Conservation (phyloP, 2,329 filamentous ascomycete genomes). For the Leptoxyphium fumago region DNA sequence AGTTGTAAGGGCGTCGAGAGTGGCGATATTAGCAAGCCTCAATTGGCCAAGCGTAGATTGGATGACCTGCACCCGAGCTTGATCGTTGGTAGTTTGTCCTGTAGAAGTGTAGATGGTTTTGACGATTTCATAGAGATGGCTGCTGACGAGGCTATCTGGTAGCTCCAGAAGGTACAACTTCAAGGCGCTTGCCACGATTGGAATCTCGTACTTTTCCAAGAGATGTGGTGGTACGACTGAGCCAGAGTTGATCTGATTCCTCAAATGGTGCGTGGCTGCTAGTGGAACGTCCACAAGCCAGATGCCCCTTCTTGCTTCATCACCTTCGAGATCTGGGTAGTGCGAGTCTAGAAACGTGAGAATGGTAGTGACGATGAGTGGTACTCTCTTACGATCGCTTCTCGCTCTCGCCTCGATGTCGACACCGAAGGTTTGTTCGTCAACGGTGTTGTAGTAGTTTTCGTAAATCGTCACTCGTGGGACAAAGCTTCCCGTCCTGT, state of each 20-base stretch:
- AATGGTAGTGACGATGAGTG: slow-evolving; percentile 79
- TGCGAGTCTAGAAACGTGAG: slow-evolving; percentile 91
- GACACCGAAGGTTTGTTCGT: slow-evolving; percentile 94
- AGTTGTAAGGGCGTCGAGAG: slow-evolving; percentile 94
- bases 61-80: slow-evolving; percentile 72
- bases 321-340: slow-evolving; percentile 93
- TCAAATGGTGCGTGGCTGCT: slow-evolving; percentile 67
- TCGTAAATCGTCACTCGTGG: slow-evolving; percentile 89
- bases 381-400: slow-evolving; percentile 89
- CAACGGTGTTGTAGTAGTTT: slow-evolving; percentile 97
- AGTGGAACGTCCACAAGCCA: slow-evolving; percentile 92
- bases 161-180: slow-evolving; percentile 93
- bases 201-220: slow-evolving; percentile 80
- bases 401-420: slow-evolving; percentile 91
- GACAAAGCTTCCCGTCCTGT: slow-evolving; percentile 83
- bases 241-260: slow-evolving; percentile 72
- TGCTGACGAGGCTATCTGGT: slow-evolving; percentile 94
- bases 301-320: slow-evolving; percentile 79
- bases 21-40: slow-evolving; percentile 91
- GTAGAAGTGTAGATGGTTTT: slow-evolving; percentile 89
- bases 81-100: slow-evolving; percentile 58
- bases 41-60: slow-evolving; percentile 93
- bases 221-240: slow-evolving; percentile 62
- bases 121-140: slow-evolving; percentile 96
- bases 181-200: slow-evolving; percentile 79